A percentile compares a stretch with the other conserved stretches of the same genome.
Conservation (phyloP, 306 rosid genomes). For the Castanea sativa region DNA sequence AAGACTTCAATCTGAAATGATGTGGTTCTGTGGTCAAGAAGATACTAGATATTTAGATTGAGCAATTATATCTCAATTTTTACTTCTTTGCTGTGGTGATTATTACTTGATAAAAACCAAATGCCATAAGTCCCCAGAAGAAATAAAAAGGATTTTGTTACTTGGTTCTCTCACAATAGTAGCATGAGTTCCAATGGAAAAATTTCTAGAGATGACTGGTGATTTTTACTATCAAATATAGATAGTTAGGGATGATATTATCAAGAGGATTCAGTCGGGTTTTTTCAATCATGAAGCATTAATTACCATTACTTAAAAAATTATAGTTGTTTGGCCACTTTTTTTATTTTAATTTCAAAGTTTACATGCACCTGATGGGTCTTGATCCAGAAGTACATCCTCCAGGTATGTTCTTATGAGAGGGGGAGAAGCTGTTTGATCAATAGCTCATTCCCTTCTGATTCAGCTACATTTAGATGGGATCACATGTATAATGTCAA, state of each 20-base stretch:
- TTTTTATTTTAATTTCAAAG: not conserved
- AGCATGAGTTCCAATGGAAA: not conserved
- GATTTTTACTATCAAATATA: not conserved
- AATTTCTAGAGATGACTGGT: constrained; percentile 6
- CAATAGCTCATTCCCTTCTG: not conserved
- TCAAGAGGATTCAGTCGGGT: not conserved
- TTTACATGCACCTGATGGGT: not conserved
- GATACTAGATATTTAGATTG: not conserved
- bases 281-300: constrained; percentile 8
- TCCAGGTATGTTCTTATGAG: too few relatives aligned
- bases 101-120: too few relatives aligned
- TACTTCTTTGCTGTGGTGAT: too few relatives aligned
- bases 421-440: not conserved
- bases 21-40: not conserved
- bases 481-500: not conserved
- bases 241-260: constrained; percentile 1
- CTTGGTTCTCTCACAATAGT: not conserved
- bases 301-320: not conserved
- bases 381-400: not conserved
- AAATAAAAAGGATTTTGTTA: too few relatives aligned
- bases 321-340: not conserved
- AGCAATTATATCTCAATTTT: not conserved
- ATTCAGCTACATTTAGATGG: not conserved
- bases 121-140: too few relatives aligned
- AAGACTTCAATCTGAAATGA: not conserved